phyloP scores from a whole-genome alignment of 176 grass and related monocot species.

The Neostapfia colusana region DNA sequence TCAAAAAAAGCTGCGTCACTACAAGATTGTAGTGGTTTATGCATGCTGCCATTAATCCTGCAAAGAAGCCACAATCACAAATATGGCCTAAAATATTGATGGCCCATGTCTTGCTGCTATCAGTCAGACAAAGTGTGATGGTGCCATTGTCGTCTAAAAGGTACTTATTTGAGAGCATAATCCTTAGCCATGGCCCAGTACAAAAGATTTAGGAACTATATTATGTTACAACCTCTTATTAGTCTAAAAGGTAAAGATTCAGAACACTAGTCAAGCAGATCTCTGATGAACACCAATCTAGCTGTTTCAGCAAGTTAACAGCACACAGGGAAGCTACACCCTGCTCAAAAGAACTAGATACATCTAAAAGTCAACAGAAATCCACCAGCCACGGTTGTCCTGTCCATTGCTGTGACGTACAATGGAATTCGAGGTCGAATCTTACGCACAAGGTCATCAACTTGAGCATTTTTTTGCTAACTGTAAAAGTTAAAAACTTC shows the following conservation, averaged over 20 bases:
- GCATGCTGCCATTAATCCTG: no score
- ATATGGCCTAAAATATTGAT: constrained; percentile 6
- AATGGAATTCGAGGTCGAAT: constrained; percentile 30
- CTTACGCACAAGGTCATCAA: constrained; percentile 5
- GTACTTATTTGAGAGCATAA: constrained; percentile 35
- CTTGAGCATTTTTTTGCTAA: constrained; percentile 12
- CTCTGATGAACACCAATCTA: not conserved
- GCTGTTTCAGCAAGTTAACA: not conserved
- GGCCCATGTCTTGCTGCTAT: constrained; percentile 17
- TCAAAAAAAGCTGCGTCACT: no score
- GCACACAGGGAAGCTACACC: not conserved
- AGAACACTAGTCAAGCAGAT: not conserved
- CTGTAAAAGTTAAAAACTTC: not conserved
- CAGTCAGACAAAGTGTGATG: constrained; percentile 4
- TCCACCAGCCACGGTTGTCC: not conserved
- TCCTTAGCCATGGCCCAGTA: constrained; percentile 12
- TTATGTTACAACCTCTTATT: not conserved
- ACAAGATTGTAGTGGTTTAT: no score
- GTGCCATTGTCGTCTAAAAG: not conserved
- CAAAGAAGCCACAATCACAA: no score
- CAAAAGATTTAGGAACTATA: not conserved
- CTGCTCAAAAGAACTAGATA: not conserved
- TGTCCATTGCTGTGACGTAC: constrained; percentile 22
- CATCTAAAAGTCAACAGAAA: constrained; percentile 10
- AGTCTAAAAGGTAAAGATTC: not conserved